Conservation (phyloP, 2,329 filamentous ascomycete genomes). For the Proliferodiscus dingleyae region DNA sequence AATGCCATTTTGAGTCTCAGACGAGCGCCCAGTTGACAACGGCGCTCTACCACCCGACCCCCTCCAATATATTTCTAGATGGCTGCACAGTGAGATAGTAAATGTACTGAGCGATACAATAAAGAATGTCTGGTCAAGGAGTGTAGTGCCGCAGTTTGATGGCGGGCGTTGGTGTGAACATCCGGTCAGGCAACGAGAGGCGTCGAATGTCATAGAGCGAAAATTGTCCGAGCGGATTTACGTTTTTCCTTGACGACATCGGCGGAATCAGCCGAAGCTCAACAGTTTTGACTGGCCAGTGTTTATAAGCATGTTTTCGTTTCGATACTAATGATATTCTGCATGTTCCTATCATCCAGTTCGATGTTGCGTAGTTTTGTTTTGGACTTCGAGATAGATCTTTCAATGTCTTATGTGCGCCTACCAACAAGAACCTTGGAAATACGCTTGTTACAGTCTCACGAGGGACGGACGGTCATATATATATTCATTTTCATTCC, state of each 20-base stretch:
- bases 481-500: conserved; percentile 5
- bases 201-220: conserved; percentile 3
- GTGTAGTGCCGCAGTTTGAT: conserved; percentile 1
- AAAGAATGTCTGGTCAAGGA: conserved; percentile 9
- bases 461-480: too few species aligned
- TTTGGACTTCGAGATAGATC: too few species aligned
- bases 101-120: background rate
- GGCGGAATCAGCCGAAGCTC: too few species aligned
- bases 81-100: background rate
- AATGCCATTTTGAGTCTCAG: conserved; percentile 21
- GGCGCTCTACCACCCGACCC: background rate
- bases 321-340: too few species aligned
- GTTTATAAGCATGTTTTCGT: too few species aligned
- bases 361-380: background rate
- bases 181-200: background rate
- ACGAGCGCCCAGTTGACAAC: background rate
- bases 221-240: background rate
- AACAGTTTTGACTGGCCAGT: too few species aligned
- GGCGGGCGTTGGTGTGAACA: conserved; percentile 5
- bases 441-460: too few species aligned
- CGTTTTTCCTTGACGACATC: background rate
- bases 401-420: too few species aligned
- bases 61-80: background rate
- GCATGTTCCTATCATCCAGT: too few species aligned
- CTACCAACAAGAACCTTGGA: too few species aligned